Evolutionary conservation across 345 rosid species (phyloP).

Genomic region (Sonneratia alba): DNA sequence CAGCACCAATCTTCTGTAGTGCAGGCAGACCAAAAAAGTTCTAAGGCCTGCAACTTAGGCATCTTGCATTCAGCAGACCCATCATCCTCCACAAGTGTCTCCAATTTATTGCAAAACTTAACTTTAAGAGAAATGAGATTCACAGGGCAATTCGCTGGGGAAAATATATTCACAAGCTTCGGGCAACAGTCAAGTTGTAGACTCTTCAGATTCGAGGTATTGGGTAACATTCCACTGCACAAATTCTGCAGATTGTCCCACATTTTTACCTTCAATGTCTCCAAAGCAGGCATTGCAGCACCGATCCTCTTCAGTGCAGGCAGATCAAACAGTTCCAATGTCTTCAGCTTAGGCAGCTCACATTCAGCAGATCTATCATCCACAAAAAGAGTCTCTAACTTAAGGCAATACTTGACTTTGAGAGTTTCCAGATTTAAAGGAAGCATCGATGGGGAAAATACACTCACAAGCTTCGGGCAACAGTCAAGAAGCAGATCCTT

Average conservation of each 20-base stretch:
- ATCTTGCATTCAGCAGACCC: constrained; percentile 5
- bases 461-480: constrained; percentile 26
- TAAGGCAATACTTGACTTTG: constrained; percentile 33
- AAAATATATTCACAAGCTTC: constrained; percentile 19
- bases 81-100: constrained; percentile 12
- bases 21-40: constrained; percentile 33
- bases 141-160: constrained; percentile 16
- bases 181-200: constrained; percentile 42
- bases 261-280: constrained; percentile 4
- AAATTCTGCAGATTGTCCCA: too few species aligned
- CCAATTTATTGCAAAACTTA: constrained; percentile 34
- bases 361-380: not conserved
- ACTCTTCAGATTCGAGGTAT: constrained; percentile 24
- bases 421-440: constrained; percentile 29
- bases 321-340: constrained; percentile 25
- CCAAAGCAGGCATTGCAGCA: constrained; percentile 3
- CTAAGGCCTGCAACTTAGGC: constrained; percentile 16
- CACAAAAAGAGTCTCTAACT: constrained; percentile 18
- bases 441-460: constrained; percentile 16
- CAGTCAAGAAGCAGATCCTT: constrained; percentile 31
- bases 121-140: constrained; percentile 27
- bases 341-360: constrained; percentile 15
- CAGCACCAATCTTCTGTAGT: constrained; percentile 15
- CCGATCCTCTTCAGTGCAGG: constrained; percentile 24
- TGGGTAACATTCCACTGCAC: not conserved